Conservation (phyloP, 2,329 filamentous ascomycete species). For the Beauveria caledonica region DNA sequence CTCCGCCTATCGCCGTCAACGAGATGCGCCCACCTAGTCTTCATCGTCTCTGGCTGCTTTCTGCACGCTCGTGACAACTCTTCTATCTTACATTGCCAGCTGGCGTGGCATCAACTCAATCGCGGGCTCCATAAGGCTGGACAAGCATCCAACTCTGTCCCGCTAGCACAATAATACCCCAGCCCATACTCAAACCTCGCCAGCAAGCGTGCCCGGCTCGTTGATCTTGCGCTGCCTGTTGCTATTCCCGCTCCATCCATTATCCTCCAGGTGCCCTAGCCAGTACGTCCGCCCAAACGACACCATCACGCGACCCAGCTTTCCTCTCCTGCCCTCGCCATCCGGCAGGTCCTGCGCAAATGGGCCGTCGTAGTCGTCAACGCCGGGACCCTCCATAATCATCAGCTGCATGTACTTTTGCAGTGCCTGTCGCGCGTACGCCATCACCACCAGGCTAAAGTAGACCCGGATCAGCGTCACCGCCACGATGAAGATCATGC, state of each 20-base stretch:
- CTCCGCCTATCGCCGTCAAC: neutral
- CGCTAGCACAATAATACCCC: neutral
- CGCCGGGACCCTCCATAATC: conserved; percentile 39
- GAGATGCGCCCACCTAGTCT: neutral
- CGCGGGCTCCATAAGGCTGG: too few species aligned
- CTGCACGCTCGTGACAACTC: neutral
- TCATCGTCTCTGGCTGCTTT: neutral
- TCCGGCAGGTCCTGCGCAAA: conserved; percentile 64
- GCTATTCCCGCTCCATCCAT: conserved; percentile 60
- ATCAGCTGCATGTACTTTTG: conserved; percentile 49
- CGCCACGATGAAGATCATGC: conserved; percentile 64
- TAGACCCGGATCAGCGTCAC: conserved; percentile 74
- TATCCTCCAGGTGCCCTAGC: conserved; percentile 60
- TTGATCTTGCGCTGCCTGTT: conserved; percentile 47
- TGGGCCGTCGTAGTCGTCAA: conserved; percentile 49
- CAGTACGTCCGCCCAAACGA: conserved; percentile 69
- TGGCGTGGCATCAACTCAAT: neutral
- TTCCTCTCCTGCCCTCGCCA: conserved; percentile 71
- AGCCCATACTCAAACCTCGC: conserved; percentile 20
- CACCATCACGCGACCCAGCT: conserved; percentile 71
- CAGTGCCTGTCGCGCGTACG: conserved; percentile 70
- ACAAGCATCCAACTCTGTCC: neutral
- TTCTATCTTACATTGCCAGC: neutral
- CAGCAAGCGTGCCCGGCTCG: conserved; percentile 23
- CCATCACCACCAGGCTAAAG: conserved; percentile 75